Evolutionary conservation across 2,329 filamentous ascomycete species (phyloP).

Genomic region (Verticillium longisporum): DNA sequence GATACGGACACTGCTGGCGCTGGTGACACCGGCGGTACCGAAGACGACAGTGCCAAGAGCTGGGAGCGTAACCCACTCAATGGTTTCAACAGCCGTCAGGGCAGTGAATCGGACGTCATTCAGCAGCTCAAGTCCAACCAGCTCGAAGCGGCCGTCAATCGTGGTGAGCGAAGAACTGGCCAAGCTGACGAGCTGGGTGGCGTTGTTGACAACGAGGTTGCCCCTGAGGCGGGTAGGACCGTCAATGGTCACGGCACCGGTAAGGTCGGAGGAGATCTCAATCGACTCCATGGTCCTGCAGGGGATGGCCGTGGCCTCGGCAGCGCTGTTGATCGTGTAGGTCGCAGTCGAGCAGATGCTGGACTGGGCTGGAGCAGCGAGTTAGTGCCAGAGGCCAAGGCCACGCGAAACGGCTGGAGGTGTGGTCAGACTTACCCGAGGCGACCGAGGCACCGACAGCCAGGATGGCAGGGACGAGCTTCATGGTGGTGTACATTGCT

Average conservation of each 20-base stretch:
- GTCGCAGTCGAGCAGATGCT: slow-evolving; percentile 27
- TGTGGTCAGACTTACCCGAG: slow-evolving; percentile 32
- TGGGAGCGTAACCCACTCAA: slow-evolving; percentile 68
- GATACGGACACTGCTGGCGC: slow-evolving; percentile 65
- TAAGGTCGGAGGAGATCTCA: slow-evolving; percentile 50
- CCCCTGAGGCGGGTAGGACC: slow-evolving; percentile 52
- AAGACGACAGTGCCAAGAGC: slow-evolving; percentile 43
- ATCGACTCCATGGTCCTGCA: slow-evolving; percentile 66
- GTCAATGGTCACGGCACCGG: slow-evolving; percentile 53
- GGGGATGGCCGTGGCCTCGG: slow-evolving; percentile 52
- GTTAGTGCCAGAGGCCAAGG: not conserved
- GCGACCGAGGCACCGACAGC: slow-evolving; percentile 32
- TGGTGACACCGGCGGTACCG: slow-evolving; percentile 51
- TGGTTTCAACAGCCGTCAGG: slow-evolving; percentile 58
- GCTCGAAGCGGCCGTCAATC: slow-evolving; percentile 64
- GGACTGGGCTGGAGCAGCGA: slow-evolving; percentile 21
- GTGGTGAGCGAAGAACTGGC: slow-evolving; percentile 51
- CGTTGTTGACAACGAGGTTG: slow-evolving; percentile 55
- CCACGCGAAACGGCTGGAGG: not conserved
- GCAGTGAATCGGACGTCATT: slow-evolving; percentile 58
- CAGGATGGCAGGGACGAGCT: slow-evolving; percentile 37
- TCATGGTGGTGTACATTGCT: slow-evolving; percentile 41
- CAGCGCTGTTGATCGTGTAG: slow-evolving; percentile 55
- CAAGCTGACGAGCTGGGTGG: slow-evolving; percentile 52
- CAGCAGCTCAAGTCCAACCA: slow-evolving; percentile 64